These are phyloP conservation scores for Talaromyces sp. DNA, from an alignment of 2,329 filamentous ascomycete species.

Conservation along the genomic window DNA sequence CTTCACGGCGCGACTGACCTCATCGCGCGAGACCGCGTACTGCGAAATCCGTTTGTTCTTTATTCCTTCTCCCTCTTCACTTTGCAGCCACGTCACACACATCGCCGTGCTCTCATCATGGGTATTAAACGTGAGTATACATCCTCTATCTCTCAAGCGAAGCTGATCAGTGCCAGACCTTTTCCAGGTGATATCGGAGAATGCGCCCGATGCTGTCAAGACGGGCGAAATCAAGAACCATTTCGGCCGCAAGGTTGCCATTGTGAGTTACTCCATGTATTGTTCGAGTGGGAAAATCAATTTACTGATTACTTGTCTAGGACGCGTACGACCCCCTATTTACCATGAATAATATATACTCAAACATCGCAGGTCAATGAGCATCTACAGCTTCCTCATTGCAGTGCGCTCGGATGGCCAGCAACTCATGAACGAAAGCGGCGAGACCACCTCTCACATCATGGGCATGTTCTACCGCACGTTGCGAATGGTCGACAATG, in stretches of 20 bases:
- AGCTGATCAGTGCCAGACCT: constrained; percentile 46
- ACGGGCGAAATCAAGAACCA: constrained; percentile 98
- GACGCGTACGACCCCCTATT: constrained; percentile 47
- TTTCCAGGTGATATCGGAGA: constrained; percentile 77
- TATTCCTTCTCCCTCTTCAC: background rate
- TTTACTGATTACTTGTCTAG: constrained; percentile 27
- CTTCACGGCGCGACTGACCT: constrained; percentile 8
- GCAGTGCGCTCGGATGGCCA: constrained; percentile 95
- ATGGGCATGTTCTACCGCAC: constrained; percentile 99
- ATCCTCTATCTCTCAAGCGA: background rate
- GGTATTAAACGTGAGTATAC: constrained; percentile 45
- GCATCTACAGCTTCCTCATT: constrained; percentile 97
- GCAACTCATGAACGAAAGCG: constrained; percentile 88
- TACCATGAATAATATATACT: background rate
- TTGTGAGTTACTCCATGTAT: constrained; percentile 55
- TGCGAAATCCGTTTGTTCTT: background rate
- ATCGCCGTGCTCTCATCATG: constrained; percentile 28
- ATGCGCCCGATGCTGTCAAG: constrained; percentile 93
- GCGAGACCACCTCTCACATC: constrained; percentile 93
- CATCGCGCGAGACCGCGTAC: constrained; percentile 11
- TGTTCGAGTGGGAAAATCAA: background rate
- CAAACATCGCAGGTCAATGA: constrained; percentile 68
- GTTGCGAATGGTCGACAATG: constrained; percentile 94
- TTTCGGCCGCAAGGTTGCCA: constrained; percentile 96
- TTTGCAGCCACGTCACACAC: background rate